A percentile compares a stretch with the other conserved stretches of the same genome.
Conservation (phyloP, 768 basidiomycete genomes). For the Tulasnella calospora region DNA sequence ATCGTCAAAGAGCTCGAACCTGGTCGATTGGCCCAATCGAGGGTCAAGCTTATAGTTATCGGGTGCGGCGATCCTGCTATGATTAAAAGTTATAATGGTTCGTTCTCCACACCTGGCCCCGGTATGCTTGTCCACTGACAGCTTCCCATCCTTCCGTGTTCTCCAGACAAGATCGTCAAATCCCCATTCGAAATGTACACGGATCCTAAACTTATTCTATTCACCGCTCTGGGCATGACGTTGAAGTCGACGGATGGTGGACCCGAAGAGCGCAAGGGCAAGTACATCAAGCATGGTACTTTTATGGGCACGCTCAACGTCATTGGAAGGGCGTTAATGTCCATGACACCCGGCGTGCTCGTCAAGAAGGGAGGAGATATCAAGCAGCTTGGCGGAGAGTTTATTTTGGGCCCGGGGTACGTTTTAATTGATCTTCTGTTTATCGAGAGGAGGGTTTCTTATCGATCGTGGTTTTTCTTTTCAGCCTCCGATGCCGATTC, state of each 20-base stretch:
- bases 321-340: slow-evolving; percentile 60
- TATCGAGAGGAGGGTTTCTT: slow-evolving; percentile 9
- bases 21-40: slow-evolving; percentile 46
- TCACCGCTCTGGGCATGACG: slow-evolving; percentile 74
- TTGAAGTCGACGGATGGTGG: slow-evolving; percentile 44
- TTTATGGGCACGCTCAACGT: slow-evolving; percentile 71
- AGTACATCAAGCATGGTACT: slow-evolving; percentile 61
- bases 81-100: slow-evolving; percentile 67
- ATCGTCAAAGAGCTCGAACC: slow-evolving; percentile 49
- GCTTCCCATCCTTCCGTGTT: slow-evolving; percentile 5
- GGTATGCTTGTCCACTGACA: neutral
- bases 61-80: slow-evolving; percentile 72
- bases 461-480: neutral
- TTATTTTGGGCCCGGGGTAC: slow-evolving; percentile 63
- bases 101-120: slow-evolving; percentile 32
- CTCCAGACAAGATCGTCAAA: slow-evolving; percentile 56
- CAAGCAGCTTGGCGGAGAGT: slow-evolving; percentile 84
- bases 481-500: slow-evolving; percentile 60
- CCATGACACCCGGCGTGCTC: slow-evolving; percentile 55
- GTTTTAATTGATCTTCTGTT: slow-evolving; percentile 36
- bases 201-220: slow-evolving; percentile 64
- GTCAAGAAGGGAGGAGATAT: slow-evolving; percentile 76
- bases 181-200: slow-evolving; percentile 72
- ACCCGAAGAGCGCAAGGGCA: slow-evolving; percentile 44
- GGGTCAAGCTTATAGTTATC: slow-evolving; percentile 64